A percentile compares a stretch with the other conserved stretches of the same genome.
Evolutionary conservation across 129 eudicot species (phyloP).

Genomic region (Escallonia herrerae): DNA sequence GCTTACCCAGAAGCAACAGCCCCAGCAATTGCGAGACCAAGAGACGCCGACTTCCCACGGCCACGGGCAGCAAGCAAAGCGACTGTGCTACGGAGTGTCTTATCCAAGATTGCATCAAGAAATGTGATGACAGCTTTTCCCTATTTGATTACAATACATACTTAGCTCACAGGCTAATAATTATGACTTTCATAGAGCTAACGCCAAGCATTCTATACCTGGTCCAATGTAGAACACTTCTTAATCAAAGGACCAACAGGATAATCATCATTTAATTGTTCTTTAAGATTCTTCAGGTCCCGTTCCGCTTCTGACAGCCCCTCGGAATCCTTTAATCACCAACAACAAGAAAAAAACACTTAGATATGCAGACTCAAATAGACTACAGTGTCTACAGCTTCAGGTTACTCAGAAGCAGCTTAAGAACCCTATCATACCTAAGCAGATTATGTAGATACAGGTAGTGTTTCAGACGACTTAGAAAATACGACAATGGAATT

Average conservation of each 20-base stretch:
- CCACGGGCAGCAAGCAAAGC: conserved; percentile 97
- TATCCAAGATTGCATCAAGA: conserved; percentile 89
- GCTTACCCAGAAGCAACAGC: conserved; percentile 90
- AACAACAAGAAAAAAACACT: conserved; percentile 17
- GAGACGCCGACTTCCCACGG: conserved; percentile 98
- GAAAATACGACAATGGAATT: too few species aligned
- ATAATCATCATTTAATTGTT: conserved; percentile 71
- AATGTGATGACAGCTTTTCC: conserved; percentile 94
- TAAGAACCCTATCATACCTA: too few species aligned
- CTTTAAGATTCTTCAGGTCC: conserved; percentile 71
- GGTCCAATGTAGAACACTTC: conserved; percentile 80
- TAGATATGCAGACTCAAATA: neutral
- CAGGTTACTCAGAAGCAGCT: too few species aligned
- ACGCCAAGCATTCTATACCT: conserved; percentile 33
- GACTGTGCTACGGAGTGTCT: conserved; percentile 82
- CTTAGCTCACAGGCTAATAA: neutral
- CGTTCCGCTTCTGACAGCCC: conserved; percentile 82
- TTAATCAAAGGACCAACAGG: conserved; percentile 87
- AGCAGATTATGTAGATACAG: too few species aligned
- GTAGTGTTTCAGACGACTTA: too few species aligned
- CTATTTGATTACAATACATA: conserved; percentile 18
- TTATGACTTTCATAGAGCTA: neutral
- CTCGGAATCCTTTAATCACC: conserved; percentile 56
- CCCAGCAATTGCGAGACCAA: conserved; percentile 93
- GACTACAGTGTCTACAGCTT: too few species aligned